Evolutionary conservation across 495 filamentous ascomycete species (phyloP).

Genomic region (Neurospora intermedia): DNA sequence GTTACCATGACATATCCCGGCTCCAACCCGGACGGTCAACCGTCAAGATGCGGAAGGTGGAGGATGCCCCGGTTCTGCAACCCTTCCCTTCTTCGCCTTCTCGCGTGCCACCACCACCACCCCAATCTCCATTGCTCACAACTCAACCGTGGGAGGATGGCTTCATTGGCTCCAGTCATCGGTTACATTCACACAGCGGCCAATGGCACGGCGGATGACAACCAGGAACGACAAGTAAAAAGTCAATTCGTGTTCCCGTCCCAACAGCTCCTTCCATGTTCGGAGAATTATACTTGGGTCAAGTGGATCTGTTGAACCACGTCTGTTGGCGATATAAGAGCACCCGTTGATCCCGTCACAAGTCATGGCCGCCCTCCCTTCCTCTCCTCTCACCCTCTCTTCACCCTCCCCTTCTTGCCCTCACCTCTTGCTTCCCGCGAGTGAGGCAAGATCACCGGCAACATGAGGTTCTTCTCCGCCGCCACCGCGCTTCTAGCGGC

Average conservation of each 20-base stretch:
- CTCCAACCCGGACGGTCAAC: not conserved
- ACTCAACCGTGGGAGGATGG: not conserved
- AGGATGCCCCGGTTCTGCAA: not conserved
- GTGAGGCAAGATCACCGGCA: not conserved
- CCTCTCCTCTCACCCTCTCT: not conserved
- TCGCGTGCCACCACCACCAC: not conserved
- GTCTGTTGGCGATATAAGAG: not conserved
- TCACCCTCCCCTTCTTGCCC: not conserved
- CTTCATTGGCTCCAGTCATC: not conserved
- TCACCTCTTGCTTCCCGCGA: not conserved
- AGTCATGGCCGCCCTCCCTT: not conserved
- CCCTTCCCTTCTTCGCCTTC: not conserved
- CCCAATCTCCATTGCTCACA: not conserved
- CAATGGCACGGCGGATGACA: not conserved
- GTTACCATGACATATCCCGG: not conserved
- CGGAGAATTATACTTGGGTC: not conserved
- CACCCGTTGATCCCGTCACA: not conserved
- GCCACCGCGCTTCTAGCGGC: slow-evolving; percentile 5
- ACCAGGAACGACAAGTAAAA: not conserved
- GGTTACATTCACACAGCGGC: not conserved
- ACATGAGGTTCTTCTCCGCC: slow-evolving; percentile 1
- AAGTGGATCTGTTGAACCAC: not conserved
- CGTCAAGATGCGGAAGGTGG: not conserved
- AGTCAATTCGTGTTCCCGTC: not conserved
- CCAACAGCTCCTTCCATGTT: not conserved